Evolutionary conservation across 2,329 filamentous ascomycete genomes (phyloP).

Genomic region (Didymellaceae sp.): DNA sequence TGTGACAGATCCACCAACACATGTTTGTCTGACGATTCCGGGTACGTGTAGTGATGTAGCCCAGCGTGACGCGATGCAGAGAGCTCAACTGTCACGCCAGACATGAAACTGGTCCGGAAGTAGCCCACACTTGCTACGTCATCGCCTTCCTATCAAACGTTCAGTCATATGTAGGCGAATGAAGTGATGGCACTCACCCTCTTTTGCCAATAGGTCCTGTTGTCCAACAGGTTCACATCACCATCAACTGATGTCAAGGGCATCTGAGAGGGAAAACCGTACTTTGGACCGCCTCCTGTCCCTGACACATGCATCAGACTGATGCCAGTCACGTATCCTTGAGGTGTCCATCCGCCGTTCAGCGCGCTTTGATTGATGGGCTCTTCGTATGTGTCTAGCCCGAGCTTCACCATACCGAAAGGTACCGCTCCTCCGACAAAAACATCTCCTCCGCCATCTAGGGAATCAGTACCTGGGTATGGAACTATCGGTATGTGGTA

Average conservation of each 20-base stretch:
- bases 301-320: constrained; percentile 51
- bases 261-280: constrained; percentile 52
- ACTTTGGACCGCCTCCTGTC: constrained; percentile 47
- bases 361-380: constrained; percentile 45
- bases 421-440: constrained; percentile 49
- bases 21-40: constrained; percentile 47
- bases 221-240: constrained; percentile 53
- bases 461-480: constrained; percentile 7
- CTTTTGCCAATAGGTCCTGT: constrained; percentile 51
- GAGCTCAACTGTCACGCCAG: constrained; percentile 45
- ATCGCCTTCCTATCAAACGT: constrained; percentile 28
- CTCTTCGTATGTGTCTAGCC: constrained; percentile 49
- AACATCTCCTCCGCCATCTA: constrained; percentile 50
- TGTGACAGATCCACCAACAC: constrained; percentile 59
- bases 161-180: neutral
- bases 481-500: neutral
- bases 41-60: constrained; percentile 48
- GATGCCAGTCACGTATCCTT: constrained; percentile 49
- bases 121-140: constrained; percentile 45
- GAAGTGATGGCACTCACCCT: constrained; percentile 18
- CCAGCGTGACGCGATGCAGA: constrained; percentile 48
- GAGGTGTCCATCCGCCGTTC: constrained; percentile 52
- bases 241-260: constrained; percentile 49
- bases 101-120: constrained; percentile 46
- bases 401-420: constrained; percentile 51